A percentile compares a stretch with the other conserved stretches of the same genome.
Conservation (phyloP, 2,329 filamentous ascomycete genomes). For the Exophiala phaeomuriformis region DNA sequence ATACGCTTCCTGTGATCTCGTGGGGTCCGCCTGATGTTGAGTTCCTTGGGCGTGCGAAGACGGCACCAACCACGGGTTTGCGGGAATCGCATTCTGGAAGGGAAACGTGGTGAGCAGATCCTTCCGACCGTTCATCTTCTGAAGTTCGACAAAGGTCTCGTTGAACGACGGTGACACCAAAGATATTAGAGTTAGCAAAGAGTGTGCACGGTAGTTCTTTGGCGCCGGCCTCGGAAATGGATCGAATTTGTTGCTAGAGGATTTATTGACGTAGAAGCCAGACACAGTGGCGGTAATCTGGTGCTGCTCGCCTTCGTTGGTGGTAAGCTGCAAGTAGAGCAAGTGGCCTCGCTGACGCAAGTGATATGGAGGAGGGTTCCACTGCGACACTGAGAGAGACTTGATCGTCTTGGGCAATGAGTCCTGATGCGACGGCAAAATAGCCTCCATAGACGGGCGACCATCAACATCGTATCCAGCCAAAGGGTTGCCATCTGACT, state of each 20-base stretch:
- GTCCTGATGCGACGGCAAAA: conserved; percentile 62
- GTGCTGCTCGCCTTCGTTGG: conserved; percentile 88
- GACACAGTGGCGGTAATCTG: conserved; percentile 91
- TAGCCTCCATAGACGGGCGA: conserved; percentile 58
- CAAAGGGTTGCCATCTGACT: conserved; percentile 47
- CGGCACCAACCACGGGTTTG: conserved; percentile 82
- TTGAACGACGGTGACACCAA: conserved; percentile 78
- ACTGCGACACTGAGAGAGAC: conserved; percentile 76
- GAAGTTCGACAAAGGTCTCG: conserved; percentile 65
- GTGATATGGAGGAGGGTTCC: conserved; percentile 93
- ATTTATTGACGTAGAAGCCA: conserved; percentile 96
- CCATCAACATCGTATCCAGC: conserved; percentile 71
- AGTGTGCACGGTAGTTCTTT: conserved; percentile 75
- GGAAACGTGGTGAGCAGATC: conserved; percentile 91
- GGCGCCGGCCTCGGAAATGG: conserved; percentile 71
- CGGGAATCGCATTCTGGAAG: conserved; percentile 87
- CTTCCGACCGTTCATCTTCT: conserved; percentile 75
- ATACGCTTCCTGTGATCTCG: conserved; percentile 86
- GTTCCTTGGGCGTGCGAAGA: conserved; percentile 56
- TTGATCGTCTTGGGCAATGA: conserved; percentile 84
- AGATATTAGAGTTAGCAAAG: conserved; percentile 70
- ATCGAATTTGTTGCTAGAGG: conserved; percentile 90
- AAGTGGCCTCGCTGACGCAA: conserved; percentile 87
- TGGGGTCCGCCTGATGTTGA: conserved; percentile 69
- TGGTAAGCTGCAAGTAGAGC: conserved; percentile 80